phyloP scores from a whole-genome alignment of 2,329 filamentous ascomycete genomes.

The Byssoonygena ceratinophila region DNA sequence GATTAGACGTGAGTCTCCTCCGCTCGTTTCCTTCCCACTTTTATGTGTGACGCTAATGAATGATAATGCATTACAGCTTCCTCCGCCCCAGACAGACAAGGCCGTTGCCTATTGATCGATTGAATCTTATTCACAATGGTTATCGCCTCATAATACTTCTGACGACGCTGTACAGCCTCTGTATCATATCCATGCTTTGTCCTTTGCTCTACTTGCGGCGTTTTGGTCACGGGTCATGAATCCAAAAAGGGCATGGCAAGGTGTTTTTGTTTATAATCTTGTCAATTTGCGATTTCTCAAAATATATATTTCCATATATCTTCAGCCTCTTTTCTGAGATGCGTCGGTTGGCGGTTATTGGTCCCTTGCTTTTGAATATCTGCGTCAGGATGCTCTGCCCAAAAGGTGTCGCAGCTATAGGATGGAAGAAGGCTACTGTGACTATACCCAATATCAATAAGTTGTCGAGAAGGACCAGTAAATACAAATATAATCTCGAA shows the following conservation, averaged over 20 bases:
- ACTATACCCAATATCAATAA: no score
- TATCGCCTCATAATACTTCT: neutral
- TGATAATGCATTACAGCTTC: neutral
- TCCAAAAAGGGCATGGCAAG: constrained; percentile 12
- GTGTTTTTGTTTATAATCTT: constrained; percentile 2
- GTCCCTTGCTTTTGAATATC: no score
- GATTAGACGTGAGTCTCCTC: constrained; percentile 54
- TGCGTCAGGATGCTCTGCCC: no score
- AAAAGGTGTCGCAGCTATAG: no score
- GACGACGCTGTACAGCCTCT: constrained; percentile 2
- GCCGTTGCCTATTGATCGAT: neutral
- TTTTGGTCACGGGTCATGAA: constrained; percentile 10
- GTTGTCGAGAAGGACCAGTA: no score
- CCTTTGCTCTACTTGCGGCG: constrained; percentile 2
- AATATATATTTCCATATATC: neutral
- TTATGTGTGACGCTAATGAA: neutral
- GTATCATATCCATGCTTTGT: constrained; percentile 7
- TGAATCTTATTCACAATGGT: neutral
- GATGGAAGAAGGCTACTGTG: no score
- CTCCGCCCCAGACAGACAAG: constrained; percentile 5
- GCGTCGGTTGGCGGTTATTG: no score
- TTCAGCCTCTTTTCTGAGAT: no score
- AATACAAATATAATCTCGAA: no score
- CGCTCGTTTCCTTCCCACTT: neutral
- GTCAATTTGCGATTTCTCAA: neutral